Conservation (phyloP, 352 stramenopile genomes). For the Detonula confervacea region DNA sequence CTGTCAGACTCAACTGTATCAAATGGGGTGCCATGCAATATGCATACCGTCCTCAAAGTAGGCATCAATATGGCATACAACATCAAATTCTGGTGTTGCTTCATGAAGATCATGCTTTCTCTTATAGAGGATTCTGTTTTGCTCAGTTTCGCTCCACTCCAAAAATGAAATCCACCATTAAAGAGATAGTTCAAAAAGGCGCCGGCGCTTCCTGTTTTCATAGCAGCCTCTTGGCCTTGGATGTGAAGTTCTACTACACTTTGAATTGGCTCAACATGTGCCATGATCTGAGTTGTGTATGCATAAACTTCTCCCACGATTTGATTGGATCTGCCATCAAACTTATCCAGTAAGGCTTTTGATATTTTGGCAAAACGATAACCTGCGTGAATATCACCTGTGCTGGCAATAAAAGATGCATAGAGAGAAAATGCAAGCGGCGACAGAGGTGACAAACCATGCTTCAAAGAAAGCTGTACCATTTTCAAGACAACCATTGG, state of each 20-base stretch:
- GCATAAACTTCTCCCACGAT: not conserved
- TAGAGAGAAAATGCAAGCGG: conserved; percentile 1
- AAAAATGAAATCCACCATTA: not conserved
- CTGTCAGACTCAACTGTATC: no score
- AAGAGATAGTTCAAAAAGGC: not conserved
- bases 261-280: conserved; percentile 3
- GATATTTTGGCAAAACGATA: conserved; percentile 11
- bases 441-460: conserved; percentile 5
- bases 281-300: not conserved
- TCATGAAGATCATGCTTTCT: not conserved
- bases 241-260: not conserved
- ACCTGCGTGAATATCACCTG: conserved; percentile 4
- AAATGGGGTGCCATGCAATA: not conserved
- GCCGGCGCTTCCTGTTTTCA: not conserved
- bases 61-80: not conserved
- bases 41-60: not conserved
- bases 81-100: not conserved
- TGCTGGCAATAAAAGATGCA: not conserved
- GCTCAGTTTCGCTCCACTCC: not conserved
- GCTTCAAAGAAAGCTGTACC: conserved; percentile 5
- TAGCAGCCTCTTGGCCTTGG: not conserved
- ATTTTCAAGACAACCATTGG: conserved; percentile 10
- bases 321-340: conserved; percentile 10
- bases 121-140: not conserved
- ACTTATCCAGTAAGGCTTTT: not conserved